A percentile compares a stretch with the other conserved stretches of the same genome.
Conservation (phyloP, 1,139 yeast genomes). For the Chernovozyma aurita region DNA sequence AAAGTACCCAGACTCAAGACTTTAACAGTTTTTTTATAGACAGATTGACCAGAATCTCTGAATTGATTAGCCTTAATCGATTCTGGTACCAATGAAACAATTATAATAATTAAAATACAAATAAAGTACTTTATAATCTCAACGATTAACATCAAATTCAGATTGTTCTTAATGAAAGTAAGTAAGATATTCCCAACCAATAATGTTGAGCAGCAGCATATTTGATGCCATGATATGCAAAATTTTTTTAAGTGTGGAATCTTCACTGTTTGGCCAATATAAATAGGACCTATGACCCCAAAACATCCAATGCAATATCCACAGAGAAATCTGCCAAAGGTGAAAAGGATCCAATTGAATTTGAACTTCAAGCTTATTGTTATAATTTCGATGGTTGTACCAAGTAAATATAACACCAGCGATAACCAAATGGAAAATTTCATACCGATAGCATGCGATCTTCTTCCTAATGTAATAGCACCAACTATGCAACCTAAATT, state of each 20-base stretch:
- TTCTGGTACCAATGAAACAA: neutral
- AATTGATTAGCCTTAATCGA: neutral
- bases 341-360: conserved; percentile 11
- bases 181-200: conserved; percentile 17
- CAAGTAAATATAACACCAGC: conserved; percentile 12
- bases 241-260: conserved; percentile 12
- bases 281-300: conserved; percentile 23
- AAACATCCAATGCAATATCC: conserved; percentile 4
- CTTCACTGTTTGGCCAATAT: conserved; percentile 11
- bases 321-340: conserved; percentile 17
- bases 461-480: conserved; percentile 15
- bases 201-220: conserved; percentile 20
- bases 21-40: neutral
- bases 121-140: neutral
- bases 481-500: conserved; percentile 28
- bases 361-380: conserved; percentile 3
- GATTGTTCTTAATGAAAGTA: neutral
- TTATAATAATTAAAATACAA: neutral
- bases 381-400: conserved; percentile 14
- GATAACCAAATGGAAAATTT: conserved; percentile 9
- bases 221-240: conserved; percentile 22
- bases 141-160: neutral
- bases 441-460: conserved; percentile 8
- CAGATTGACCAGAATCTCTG: neutral
- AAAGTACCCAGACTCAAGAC: neutral